Evolutionary conservation across 805 yeast species (phyloP), one percentile per base, ranked within the genome.

Genomic region (Zygosaccharomyces bailii): DNA sequence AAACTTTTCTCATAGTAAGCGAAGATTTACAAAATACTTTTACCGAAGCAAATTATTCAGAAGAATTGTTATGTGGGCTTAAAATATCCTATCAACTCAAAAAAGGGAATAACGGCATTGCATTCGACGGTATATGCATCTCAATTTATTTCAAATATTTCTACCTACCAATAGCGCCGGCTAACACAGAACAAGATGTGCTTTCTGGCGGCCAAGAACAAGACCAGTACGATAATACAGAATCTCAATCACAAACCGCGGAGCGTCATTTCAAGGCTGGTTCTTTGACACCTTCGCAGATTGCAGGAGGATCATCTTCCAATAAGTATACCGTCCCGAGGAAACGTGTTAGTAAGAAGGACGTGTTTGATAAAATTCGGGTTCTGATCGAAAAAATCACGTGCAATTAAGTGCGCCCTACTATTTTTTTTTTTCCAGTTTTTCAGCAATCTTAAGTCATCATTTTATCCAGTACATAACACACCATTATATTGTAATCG

Each of bases 271-370:
- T 4, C 36, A 19, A 38, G 13, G 31, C 31, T 5, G 39, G 30
- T n/a, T 33, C 36, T n/a, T 19, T 3, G 16, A 29, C 33, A 29
- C 38, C 34, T n/a, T 19, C 30, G 10, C 40, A 13, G 32, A 44
- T 36, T 29, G 30, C 16, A 8, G 24, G 9, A 23, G 27, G 34
- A 21, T 27, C 29, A 31, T 27, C 9, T 23, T 19, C 46, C 43
- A 34, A 43, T 6, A 58, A 59, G 41, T 39, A 49, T 7, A 31
- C 43, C 4, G 20, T 48, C 1, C 45, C 42, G 4, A 56, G 59
- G 42, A 63, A 63, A 21, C 55, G 66, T 33, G 65, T 63, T 4
- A 62, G 66, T 19, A 63, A 63, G 45, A 63, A 58, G 37, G 68
- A 63, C 30, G 63, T 58, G 4, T 62, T 63, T 27, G 68, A 63